A percentile compares a stretch with the other conserved stretches of the same genome.
Conservation (phyloP, 805 yeast genomes). For the Wickerhamiella dianesei region DNA sequence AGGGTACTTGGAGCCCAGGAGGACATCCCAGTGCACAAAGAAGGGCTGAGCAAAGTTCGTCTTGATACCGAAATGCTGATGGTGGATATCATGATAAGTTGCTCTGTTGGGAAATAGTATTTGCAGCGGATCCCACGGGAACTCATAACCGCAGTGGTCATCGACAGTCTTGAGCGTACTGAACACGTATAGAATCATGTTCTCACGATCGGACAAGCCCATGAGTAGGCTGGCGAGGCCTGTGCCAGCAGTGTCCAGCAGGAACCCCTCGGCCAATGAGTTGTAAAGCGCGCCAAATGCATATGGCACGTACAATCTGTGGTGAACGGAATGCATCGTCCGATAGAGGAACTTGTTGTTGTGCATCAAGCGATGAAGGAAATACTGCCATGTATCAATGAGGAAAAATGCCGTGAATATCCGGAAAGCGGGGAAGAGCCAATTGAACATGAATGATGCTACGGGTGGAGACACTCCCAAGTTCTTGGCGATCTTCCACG, state of each 20-base stretch:
- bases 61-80: constrained; percentile 90
- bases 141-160: constrained; percentile 95
- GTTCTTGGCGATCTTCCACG: constrained; percentile 33
- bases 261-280: constrained; percentile 85
- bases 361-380: constrained; percentile 83
- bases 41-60: constrained; percentile 92
- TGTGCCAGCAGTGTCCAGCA: constrained; percentile 84
- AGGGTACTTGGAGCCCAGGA: constrained; percentile 58
- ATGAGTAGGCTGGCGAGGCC: constrained; percentile 62
- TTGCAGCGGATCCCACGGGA: constrained; percentile 89
- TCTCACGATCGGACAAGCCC: constrained; percentile 61
- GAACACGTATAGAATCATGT: constrained; percentile 59
- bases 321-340: constrained; percentile 87
- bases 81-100: constrained; percentile 93
- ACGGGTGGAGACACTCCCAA: constrained; percentile 23
- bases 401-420: constrained; percentile 51
- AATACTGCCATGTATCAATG: constrained; percentile 92
- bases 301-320: constrained; percentile 85
- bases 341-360: constrained; percentile 59
- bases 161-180: constrained; percentile 95
- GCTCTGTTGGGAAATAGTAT: constrained; percentile 86
- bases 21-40: constrained; percentile 82
- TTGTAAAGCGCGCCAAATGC: constrained; percentile 94
- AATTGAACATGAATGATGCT: constrained; percentile 43
- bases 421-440: constrained; percentile 48